A percentile compares a stretch with the other conserved stretches of the same genome.
phyloP scores from a whole-genome alignment of 177 flowering plant genomes.

The Viscum album region DNA sequence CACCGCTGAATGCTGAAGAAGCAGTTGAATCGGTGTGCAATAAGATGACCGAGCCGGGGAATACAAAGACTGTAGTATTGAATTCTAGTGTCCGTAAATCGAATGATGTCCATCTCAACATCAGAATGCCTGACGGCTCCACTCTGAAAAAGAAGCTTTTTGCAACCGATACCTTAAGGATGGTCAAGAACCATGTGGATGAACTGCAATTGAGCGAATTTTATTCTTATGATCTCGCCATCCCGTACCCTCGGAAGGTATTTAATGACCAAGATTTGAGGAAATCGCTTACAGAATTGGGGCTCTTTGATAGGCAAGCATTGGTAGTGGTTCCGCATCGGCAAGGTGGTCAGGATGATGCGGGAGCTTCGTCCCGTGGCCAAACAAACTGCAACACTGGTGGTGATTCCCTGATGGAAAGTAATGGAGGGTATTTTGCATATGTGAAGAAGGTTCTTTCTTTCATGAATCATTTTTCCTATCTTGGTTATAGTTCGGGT shows the following conservation, averaged over 20 bases:
- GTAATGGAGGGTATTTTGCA: conserved; percentile 44
- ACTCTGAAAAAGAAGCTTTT: conserved; percentile 51
- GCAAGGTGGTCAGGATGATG: conserved; percentile 16
- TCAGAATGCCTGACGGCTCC: conserved; percentile 52
- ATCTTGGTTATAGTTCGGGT: conserved; percentile 37
- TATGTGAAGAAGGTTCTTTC: conserved; percentile 38
- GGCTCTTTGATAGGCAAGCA: conserved; percentile 54
- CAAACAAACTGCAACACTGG: conserved; percentile 11
- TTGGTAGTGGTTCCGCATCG: conserved; percentile 54
- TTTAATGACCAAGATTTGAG: conserved; percentile 49
- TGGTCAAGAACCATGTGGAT: conserved; percentile 52
- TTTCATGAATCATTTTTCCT: conserved; percentile 57
- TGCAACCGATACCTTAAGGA: conserved; percentile 32
- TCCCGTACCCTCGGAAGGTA: conserved; percentile 77
- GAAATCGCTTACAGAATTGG: conserved; percentile 49
- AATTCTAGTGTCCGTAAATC: conserved; percentile 16
- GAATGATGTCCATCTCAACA: conserved; percentile 48
- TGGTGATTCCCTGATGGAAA: conserved; percentile 21
- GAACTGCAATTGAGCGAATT: conserved; percentile 29
- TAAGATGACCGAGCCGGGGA: conserved; percentile 8
- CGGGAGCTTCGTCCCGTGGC: conserved; percentile 16
- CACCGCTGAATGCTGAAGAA: conserved; percentile 9
- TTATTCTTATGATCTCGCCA: conserved; percentile 57
- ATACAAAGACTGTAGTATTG: conserved; percentile 14
- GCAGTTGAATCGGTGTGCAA: conserved; percentile 6